Percentiles rank a stretch among this genome's conserved stretches.
phyloP scores from a whole-genome alignment of 352 stramenopile genomes.

The Pythium utonaiense region DNA sequence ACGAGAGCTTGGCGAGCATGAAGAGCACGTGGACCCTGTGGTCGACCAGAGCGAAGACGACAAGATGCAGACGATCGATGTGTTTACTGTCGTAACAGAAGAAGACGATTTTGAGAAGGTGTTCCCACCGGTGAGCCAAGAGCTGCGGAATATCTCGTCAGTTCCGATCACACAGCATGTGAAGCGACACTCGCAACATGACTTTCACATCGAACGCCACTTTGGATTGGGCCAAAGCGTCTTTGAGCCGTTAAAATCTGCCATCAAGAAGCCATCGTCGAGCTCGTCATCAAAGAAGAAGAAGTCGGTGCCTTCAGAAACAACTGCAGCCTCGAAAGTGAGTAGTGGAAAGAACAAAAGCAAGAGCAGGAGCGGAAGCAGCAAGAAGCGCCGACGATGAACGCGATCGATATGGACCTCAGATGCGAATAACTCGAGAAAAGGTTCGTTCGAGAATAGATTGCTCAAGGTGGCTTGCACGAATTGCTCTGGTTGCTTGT shows the following conservation, averaged over 20 bases:
- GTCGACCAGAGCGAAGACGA: neutral
- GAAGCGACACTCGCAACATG: constrained; percentile 45
- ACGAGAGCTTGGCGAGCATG: constrained; percentile 36
- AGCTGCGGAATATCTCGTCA: constrained; percentile 44
- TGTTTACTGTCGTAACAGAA: constrained; percentile 34
- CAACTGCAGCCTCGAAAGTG: neutral
- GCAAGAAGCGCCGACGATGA: constrained; percentile 45
- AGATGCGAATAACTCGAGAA: neutral
- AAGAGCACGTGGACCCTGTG: constrained; percentile 11
- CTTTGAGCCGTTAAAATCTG: constrained; percentile 62
- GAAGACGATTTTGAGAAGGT: constrained; percentile 22
- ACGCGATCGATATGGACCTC: neutral
- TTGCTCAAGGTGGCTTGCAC: neutral
- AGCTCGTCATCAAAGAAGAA: constrained; percentile 23
- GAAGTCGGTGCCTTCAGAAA: constrained; percentile 19
- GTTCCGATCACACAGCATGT: constrained; percentile 60
- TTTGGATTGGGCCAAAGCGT: constrained; percentile 70
- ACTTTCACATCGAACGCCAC: constrained; percentile 64
- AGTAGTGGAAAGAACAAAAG: constrained; percentile 24
- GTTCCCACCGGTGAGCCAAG: constrained; percentile 22
- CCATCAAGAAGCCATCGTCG: constrained; percentile 34
- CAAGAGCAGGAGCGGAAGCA: constrained; percentile 28
- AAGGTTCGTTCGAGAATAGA: neutral
- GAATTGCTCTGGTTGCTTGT: neutral
- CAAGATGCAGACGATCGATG: constrained; percentile 29